phyloP scores from a whole-genome alignment of 176 grass and related monocot species.

The Triticum dicoccoides region DNA sequence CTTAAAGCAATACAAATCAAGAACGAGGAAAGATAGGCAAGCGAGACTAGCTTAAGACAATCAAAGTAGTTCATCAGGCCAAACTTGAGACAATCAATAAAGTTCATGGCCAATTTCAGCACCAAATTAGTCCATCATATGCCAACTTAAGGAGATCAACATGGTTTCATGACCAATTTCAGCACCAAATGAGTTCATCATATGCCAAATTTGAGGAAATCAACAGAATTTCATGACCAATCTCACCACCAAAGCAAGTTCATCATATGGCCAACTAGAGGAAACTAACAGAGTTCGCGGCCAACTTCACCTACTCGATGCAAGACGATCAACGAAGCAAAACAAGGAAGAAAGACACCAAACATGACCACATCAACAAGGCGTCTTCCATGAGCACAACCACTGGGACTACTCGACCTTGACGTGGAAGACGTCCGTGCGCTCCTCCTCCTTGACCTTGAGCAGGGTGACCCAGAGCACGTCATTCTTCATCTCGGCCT shows the following conservation, averaged over 20 bases:
- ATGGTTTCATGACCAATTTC: not conserved
- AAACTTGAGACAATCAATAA: not conserved
- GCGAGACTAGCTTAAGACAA: no score
- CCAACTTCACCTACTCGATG: not conserved
- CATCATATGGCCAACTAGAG: not conserved
- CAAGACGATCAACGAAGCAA: not conserved
- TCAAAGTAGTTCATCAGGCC: not conserved
- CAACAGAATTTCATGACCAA: not conserved
- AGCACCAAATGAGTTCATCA: not conserved
- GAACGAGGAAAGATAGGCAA: no score
- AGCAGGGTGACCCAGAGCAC: no score
- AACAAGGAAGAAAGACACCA: not conserved
- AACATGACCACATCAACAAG: slow-evolving; percentile 7
- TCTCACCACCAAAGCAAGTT: not conserved
- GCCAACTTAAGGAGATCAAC: not conserved
- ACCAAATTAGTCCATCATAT: not conserved
- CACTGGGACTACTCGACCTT: not conserved
- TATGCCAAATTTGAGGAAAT: not conserved
- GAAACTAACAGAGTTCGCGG: not conserved
- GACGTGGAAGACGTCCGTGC: no score
- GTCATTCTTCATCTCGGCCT: no score
- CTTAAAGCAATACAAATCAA: no score
- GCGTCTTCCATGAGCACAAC: not conserved
- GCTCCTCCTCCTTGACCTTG: no score
- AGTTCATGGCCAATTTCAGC: not conserved